Conservation (phyloP, 805 yeast species). For the Tetrapisispora fleetii region DNA sequence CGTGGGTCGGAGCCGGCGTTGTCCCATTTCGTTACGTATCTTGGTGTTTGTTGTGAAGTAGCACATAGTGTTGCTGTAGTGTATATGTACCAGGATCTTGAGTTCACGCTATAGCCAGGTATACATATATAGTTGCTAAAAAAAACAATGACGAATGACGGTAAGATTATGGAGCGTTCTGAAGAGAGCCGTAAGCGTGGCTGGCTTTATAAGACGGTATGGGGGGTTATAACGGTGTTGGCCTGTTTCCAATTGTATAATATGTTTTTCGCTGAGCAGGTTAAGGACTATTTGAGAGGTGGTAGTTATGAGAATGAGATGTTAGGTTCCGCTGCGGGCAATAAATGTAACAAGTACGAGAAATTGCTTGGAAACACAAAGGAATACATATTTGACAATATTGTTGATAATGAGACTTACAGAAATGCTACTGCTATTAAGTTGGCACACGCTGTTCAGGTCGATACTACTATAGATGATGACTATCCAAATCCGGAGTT, state of each 20-base stretch:
- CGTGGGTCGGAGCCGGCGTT: too few species aligned
- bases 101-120: too few species aligned
- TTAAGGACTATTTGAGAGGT: not conserved
- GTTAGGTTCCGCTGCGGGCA: not conserved
- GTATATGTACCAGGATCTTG: too few species aligned
- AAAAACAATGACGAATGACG: too few species aligned
- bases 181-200: too few species aligned
- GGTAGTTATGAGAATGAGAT: not conserved
- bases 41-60: too few species aligned
- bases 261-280: not conserved
- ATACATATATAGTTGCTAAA: too few species aligned
- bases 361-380: not conserved
- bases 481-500: slow-evolving; percentile 30
- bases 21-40: too few species aligned
- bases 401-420: not conserved
- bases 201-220: not conserved
- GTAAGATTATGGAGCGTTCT: too few species aligned
- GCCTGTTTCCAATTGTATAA: not conserved
- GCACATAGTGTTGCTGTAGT: too few species aligned
- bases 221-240: not conserved
- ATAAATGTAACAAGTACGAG: not conserved
- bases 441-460: slow-evolving; percentile 48
- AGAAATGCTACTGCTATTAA: slow-evolving; percentile 31
- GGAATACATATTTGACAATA: not conserved
- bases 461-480: slow-evolving; percentile 59